Evolutionary conservation across 306 rosid genomes (phyloP), one percentile per base, ranked within the genome.

Genomic region (Vigna trinervia): DNA sequence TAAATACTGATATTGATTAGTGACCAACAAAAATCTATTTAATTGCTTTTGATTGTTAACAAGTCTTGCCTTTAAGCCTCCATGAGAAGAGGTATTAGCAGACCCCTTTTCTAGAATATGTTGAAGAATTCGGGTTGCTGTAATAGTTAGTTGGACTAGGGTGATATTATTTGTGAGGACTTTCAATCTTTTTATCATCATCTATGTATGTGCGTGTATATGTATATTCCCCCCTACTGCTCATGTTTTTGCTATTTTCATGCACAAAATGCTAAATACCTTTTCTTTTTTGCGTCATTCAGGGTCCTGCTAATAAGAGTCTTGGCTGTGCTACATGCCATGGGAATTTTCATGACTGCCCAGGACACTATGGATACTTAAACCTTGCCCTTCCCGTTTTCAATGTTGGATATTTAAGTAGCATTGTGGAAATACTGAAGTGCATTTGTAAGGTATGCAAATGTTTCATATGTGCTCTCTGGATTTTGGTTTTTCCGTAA

Each of bases 371-470:
- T 10, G 97, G 97, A 77, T 92, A 84, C 83, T 47, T 92, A 63
- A 72, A 64, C 65, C 96, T 92, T 32, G 88, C 88, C 50, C 89
- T 84, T 50, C 98, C 98, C 23, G 96, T 94, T 70, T 89, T 67
- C 79, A 89, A 94, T 56, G 89, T 87, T 63, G 98, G 96, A 72
- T 94, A 80, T 76, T 78, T 88, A 23, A 59, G 69, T 82, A 65
- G 79, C 22, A 84, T 89, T 52, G 73, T 92, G 73, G 91, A 89
- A 73, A 84, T 87, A 79, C 82, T 94, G 69, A 94, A 94, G 91
- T 94, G 96, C 85, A 89, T 92, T 73, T 94, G 98, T 74, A 92
- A 94, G 98, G 98, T 94, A 86, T 67, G 45, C 6, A 45, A 65
- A 38, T 74, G 9, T 57, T 69, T 60, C 47, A 12, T 22, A 1